These are phyloP conservation scores for Triticum monococcum DNA, from an alignment of 176 grass and related monocot genomes.

Conservation along the genomic window DNA sequence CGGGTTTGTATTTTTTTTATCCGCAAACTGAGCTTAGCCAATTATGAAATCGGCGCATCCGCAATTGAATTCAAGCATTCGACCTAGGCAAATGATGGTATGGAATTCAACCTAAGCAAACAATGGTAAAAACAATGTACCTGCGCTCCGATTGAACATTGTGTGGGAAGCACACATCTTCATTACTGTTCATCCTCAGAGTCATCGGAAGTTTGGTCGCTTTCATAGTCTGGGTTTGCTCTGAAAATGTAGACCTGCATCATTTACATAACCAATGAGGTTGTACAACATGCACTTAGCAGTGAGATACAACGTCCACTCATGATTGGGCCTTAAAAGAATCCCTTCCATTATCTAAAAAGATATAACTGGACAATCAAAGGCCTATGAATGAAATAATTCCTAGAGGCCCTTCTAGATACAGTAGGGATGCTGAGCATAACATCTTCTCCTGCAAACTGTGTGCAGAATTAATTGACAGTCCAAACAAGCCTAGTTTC, in stretches of 20 bases:
- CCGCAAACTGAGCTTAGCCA: not conserved
- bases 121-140: not conserved
- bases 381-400: not conserved
- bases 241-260: constrained; percentile 77
- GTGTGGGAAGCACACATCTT: not conserved
- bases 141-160: not conserved
- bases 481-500: not conserved
- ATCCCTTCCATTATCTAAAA: not conserved
- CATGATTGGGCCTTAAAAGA: not conserved
- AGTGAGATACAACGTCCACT: not conserved
- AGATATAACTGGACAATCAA: not conserved
- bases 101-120: not conserved
- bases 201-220: not conserved
- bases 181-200: not conserved
- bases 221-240: constrained; percentile 53
- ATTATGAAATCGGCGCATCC: not conserved
- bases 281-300: not conserved
- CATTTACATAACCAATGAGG: not conserved
- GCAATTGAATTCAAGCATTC: no score
- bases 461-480: not conserved
- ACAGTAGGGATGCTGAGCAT: not conserved
- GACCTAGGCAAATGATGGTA: not conserved
- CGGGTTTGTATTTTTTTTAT: not conserved
- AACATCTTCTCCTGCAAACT: not conserved
- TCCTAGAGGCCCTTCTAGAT: not conserved